These are phyloP conservation scores for Rhynchospora tenuis DNA, from an alignment of 176 grass and related monocot genomes.

Conservation along the genomic window DNA sequence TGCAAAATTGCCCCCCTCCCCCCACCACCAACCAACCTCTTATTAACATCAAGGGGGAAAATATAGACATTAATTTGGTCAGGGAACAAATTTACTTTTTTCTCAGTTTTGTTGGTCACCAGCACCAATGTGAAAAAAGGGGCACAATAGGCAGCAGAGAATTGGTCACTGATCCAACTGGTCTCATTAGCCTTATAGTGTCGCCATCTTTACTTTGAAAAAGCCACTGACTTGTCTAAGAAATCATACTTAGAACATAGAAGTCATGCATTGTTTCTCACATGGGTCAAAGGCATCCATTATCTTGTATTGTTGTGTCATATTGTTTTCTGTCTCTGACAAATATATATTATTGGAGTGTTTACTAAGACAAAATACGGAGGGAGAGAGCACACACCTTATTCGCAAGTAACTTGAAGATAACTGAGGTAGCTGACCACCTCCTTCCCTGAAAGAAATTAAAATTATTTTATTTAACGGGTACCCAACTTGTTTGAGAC, in stretches of 20 bases:
- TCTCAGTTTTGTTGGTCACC: not conserved
- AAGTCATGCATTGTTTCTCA: too few species aligned
- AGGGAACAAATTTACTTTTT: not conserved
- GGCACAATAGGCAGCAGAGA: not conserved
- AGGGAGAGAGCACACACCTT: slow-evolving; percentile 49
- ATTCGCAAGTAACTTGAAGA: slow-evolving; percentile 59
- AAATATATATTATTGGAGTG: not conserved
- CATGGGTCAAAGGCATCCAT: not conserved
- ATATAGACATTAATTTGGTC: not conserved
- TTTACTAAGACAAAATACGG: not conserved
- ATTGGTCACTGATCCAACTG: not conserved
- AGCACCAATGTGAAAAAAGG: not conserved
- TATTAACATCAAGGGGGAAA: not conserved
- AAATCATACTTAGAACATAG: too few species aligned
- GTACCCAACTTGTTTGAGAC: too few species aligned
- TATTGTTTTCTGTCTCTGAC: not conserved
- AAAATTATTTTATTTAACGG: not conserved
- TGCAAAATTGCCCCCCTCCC: too few species aligned
- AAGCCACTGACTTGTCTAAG: not conserved
- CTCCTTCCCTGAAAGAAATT: slow-evolving; percentile 69
- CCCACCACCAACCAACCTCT: too few species aligned
- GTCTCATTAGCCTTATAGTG: not conserved
- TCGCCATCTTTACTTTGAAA: too few species aligned
- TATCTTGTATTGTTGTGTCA: not conserved
- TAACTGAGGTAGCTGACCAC: slow-evolving; percentile 56